Evolutionary conservation across 2,329 filamentous ascomycete genomes (phyloP).

Genomic region (Pseudodiploospora longispora): DNA sequence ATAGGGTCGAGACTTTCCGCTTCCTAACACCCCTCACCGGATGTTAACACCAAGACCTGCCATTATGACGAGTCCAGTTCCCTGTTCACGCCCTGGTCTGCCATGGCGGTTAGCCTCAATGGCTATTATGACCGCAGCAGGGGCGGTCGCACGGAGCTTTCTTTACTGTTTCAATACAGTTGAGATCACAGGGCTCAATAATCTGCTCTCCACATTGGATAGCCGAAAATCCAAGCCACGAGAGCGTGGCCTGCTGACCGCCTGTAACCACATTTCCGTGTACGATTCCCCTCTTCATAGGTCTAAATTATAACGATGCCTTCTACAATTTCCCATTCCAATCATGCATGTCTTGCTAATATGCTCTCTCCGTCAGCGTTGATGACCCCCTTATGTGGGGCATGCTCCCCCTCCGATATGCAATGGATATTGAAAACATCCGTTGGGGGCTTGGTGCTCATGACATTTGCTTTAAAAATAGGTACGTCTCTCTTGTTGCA

Average conservation of each 20-base stretch:
- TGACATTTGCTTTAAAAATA: conserved; percentile 89
- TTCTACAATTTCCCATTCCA: not conserved
- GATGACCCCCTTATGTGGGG: conserved; percentile 97
- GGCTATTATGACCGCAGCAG: conserved; percentile 65
- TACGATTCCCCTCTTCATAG: conserved; percentile 10
- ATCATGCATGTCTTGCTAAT: conserved; percentile 2
- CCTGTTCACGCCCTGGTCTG: conserved; percentile 43
- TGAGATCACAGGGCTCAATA: conserved; percentile 67
- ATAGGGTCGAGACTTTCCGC: too few relatives aligned
- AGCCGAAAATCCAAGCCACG: conserved; percentile 57
- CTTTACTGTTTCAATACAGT: conserved; percentile 66
- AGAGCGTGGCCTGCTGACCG: conserved; percentile 73
- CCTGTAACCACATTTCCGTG: conserved; percentile 36
- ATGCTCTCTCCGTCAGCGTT: conserved; percentile 46
- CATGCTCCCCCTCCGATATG: conserved; percentile 66
- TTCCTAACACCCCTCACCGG: too few relatives aligned
- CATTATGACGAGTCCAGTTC: conserved; percentile 15
- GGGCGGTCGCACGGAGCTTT: conserved; percentile 64
- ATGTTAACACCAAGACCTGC: not conserved
- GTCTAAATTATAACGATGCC: not conserved
- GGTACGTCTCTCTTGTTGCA: conserved; percentile 39
- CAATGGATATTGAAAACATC: conserved; percentile 63
- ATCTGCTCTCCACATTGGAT: conserved; percentile 70
- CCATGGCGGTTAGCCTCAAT: conserved; percentile 69
- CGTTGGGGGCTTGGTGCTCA: conserved; percentile 89